A percentile compares a stretch with the other conserved stretches of the same genome.
Conservation (phyloP, 768 basidiomycete genomes). For the Hebeloma cylindrosporum region DNA sequence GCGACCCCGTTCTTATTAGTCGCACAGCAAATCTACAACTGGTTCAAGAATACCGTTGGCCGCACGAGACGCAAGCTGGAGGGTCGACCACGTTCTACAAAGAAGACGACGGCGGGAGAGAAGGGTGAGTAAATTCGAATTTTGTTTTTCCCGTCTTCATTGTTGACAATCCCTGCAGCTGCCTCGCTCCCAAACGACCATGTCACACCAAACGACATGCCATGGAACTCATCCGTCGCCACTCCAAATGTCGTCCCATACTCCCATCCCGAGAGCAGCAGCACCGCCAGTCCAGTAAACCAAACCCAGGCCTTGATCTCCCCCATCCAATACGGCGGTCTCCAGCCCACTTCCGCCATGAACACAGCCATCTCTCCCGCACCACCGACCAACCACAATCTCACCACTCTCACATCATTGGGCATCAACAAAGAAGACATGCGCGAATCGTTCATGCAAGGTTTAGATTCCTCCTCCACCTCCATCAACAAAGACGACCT, state of each 20-base stretch:
- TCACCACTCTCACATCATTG: slow-evolving; percentile 23
- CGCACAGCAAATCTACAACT: slow-evolving; percentile 67
- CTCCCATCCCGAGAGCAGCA: slow-evolving; percentile 37
- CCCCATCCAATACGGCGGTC: slow-evolving; percentile 43
- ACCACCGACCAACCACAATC: slow-evolving; percentile 18
- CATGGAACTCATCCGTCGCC: slow-evolving; percentile 33
- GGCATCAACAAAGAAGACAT: slow-evolving; percentile 35
- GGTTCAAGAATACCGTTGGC: slow-evolving; percentile 72
- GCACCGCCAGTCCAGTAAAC: slow-evolving; percentile 34
- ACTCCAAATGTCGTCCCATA: slow-evolving; percentile 41
- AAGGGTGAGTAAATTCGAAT: slow-evolving; percentile 36
- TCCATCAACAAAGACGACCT: slow-evolving; percentile 43
- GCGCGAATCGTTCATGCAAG: slow-evolving; percentile 49
- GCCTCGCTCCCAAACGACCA: slow-evolving; percentile 22
- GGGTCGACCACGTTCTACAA: slow-evolving; percentile 51
- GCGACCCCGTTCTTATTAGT: not conserved
- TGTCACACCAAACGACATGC: slow-evolving; percentile 24
- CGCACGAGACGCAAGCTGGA: slow-evolving; percentile 58
- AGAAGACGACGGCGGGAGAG: slow-evolving; percentile 50
- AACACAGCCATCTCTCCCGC: slow-evolving; percentile 22
- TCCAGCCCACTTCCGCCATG: slow-evolving; percentile 34
- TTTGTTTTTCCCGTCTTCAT: slow-evolving; percentile 2
- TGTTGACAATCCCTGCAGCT: slow-evolving; percentile 5
- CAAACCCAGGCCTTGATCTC: slow-evolving; percentile 30
- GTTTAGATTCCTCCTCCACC: slow-evolving; percentile 47